Evolutionary conservation across 2,329 filamentous ascomycete genomes (phyloP).

Genomic region (Hypoxylon sp.): DNA sequence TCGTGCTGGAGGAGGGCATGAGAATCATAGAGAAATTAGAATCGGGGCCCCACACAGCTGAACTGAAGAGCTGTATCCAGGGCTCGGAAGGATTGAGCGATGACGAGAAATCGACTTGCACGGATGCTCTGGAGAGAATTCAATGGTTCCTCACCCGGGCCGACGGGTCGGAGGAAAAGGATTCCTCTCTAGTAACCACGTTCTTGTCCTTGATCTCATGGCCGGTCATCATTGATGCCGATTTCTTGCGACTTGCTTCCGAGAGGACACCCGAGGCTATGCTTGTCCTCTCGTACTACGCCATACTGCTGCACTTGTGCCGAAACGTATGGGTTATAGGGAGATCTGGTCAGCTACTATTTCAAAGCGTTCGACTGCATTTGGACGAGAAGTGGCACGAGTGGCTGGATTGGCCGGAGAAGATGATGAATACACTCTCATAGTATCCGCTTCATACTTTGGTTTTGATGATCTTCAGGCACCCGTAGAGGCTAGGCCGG

Average conservation of each 20-base stretch:
- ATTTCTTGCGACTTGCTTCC: conserved; percentile 29
- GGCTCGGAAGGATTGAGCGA: conserved; percentile 16
- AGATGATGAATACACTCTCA: conserved; percentile 19
- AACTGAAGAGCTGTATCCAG: conserved; percentile 23
- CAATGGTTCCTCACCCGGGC: conserved; percentile 31
- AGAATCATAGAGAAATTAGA: conserved; percentile 7
- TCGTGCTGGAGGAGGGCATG: conserved; percentile 4
- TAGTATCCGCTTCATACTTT: background rate
- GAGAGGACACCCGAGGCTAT: conserved; percentile 35
- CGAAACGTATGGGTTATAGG: conserved; percentile 34
- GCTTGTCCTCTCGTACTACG: conserved; percentile 31
- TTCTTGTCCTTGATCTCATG: conserved; percentile 34
- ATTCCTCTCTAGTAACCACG: background rate
- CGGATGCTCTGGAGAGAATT: conserved; percentile 24
- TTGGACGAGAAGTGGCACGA: conserved; percentile 33
- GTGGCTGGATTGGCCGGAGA: conserved; percentile 40
- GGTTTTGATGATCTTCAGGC: too few relatives aligned
- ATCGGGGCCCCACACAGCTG: conserved; percentile 22
- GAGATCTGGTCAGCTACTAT: conserved; percentile 20
- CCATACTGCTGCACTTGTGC: conserved; percentile 34
- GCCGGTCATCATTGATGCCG: conserved; percentile 28
- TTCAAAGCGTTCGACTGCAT: conserved; percentile 32
- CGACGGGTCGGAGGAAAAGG: conserved; percentile 7
- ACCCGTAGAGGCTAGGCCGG: too few relatives aligned
- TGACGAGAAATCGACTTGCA: conserved; percentile 25